phyloP scores from a whole-genome alignment of 2,329 filamentous ascomycete genomes.

The Cladophialophora carrionii region DNA sequence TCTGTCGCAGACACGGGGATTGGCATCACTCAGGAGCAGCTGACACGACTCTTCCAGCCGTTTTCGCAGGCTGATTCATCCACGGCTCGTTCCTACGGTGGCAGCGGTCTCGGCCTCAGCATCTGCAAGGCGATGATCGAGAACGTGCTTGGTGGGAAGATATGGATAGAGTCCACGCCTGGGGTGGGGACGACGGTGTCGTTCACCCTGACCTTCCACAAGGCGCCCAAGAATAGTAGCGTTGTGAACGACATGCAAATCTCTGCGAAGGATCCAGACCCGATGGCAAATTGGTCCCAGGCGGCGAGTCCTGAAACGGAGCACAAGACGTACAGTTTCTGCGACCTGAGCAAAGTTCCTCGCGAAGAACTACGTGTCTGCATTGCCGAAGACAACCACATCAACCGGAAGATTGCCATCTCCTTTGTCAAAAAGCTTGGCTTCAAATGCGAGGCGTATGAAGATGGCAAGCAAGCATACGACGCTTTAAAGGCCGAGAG shows the following conservation, averaged over 20 bases:
- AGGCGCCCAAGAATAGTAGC: constrained; percentile 67
- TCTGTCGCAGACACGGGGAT: constrained; percentile 67
- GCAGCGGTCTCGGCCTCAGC: constrained; percentile 61
- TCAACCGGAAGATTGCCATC: constrained; percentile 52
- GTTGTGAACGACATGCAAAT: constrained; percentile 53
- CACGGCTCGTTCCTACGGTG: constrained; percentile 65
- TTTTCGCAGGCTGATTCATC: constrained; percentile 64
- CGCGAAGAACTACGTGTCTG: constrained; percentile 81
- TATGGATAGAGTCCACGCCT: constrained; percentile 60
- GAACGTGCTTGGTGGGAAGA: constrained; percentile 61
- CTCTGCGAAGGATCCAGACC: constrained; percentile 52
- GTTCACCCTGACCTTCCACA: constrained; percentile 84
- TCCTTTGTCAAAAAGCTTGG: constrained; percentile 63
- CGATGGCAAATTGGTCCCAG: constrained; percentile 61
- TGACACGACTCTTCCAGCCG: constrained; percentile 63
- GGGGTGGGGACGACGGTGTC: constrained; percentile 61
- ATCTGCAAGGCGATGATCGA: constrained; percentile 67
- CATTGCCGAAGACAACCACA: constrained; percentile 78
- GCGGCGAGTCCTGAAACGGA: constrained; percentile 46
- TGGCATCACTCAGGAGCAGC: constrained; percentile 68
- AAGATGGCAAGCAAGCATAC: constrained; percentile 69
- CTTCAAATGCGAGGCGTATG: constrained; percentile 84
- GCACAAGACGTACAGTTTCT: constrained; percentile 54
- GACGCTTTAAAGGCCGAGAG: constrained; percentile 41
- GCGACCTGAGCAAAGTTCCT: constrained; percentile 73